Percentiles rank a stretch among this genome's conserved stretches.
These are phyloP conservation scores for Hyphopichia pseudoburtonii DNA, from an alignment of 1,139 yeast species.

Conservation along the genomic window DNA sequence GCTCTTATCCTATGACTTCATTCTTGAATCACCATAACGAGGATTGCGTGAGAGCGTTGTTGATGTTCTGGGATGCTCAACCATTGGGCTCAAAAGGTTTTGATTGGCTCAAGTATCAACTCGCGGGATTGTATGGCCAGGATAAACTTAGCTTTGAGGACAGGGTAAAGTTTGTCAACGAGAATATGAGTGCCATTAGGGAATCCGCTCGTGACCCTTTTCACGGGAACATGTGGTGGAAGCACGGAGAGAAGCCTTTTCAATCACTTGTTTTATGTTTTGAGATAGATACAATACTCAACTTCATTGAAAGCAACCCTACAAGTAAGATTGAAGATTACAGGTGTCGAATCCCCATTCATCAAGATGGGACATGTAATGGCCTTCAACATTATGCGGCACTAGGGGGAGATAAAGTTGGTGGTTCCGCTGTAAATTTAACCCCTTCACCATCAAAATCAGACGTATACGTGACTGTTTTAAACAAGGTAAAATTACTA, in stretches of 20 bases:
- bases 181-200: constrained; percentile 20
- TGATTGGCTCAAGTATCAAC: constrained; percentile 42
- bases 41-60: constrained; percentile 33
- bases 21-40: constrained; percentile 37
- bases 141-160: constrained; percentile 26
- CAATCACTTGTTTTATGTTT: constrained; percentile 37
- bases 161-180: constrained; percentile 27
- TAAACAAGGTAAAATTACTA: constrained; percentile 23
- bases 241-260: constrained; percentile 41
- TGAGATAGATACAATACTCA: constrained; percentile 27
- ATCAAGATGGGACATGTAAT: constrained; percentile 50
- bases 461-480: constrained; percentile 39
- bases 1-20: constrained; percentile 43
- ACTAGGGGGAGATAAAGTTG: constrained; percentile 34
- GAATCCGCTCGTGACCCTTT: constrained; percentile 32
- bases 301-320: constrained; percentile 10
- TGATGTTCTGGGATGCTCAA: constrained; percentile 41
- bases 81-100: constrained; percentile 37
- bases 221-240: constrained; percentile 34
- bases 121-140: constrained; percentile 37
- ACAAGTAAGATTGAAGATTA: constrained; percentile 22
- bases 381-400: constrained; percentile 53
- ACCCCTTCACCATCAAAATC: constrained; percentile 22
- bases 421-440: constrained; percentile 42
- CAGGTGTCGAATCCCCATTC: constrained; percentile 38